Evolutionary conservation across 306 rosid genomes (phyloP), one percentile per base, ranked within the genome.

Genomic region (Prunus mume): DNA sequence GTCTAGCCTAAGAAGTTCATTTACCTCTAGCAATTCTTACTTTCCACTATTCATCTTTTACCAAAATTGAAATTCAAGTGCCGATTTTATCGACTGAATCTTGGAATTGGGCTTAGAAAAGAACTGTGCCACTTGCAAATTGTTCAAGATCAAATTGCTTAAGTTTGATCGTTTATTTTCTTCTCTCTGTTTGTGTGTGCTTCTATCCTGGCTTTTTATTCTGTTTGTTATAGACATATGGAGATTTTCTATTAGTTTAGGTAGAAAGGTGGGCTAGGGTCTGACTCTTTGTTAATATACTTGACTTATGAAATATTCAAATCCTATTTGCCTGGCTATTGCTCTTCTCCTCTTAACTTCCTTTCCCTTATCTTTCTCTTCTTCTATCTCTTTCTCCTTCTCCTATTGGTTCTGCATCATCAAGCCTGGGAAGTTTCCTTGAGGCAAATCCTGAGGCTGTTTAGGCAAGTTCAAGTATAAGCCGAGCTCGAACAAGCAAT

Each of bases 1-100:
- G 60, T 72, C 62, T 65, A n/a, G 27, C 66, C 43, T 22, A 28
- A 69, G 57, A 57, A 20, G 28, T 38, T 72, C 62, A 56, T 20
- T 9, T 19, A 57, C 49, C 68, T 57, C 24, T 34, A 63, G 66
- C 65, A 32, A 45, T 69, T 71, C 18, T 58, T 68, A 24, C 28
- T 22, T 46, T 62, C 12, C 28, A 49, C 6, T 57, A 14, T 51
- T 30, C 30, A 12, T 24, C 30, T 58, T 58, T 24, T 0, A 2
- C 18, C 2, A 19, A 63, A 14, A 19, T 54, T 18, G 10, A 54
- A 15, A 14, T 63, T 63, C 68, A 63, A 14, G 41, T 27, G 28
- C 20, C 30, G 64, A 24, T 63, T 28, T 27, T 27, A 32, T 27
- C 11, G 20, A 63, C 49, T 64, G 47, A 30, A 64, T 30, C 47